Evolutionary conservation across 176 grass and related monocot species (phyloP).

Genomic region (Avena sativa): DNA sequence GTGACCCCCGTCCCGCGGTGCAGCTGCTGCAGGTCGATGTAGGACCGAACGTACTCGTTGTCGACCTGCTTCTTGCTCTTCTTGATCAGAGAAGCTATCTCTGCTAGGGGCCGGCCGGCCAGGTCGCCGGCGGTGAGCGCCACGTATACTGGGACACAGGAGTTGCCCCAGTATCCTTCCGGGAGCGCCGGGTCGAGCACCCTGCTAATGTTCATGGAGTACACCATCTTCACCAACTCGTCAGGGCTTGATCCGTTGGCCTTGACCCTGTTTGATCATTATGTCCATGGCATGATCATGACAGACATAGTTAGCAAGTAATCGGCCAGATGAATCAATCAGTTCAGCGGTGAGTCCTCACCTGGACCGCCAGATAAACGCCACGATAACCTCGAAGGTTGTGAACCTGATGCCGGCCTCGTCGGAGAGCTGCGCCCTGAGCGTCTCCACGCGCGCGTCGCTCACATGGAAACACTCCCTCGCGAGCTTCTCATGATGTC

Average conservation of each 20-base stretch:
- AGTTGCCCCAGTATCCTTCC: constrained; percentile 74
- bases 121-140: constrained; percentile 50
- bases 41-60: constrained; percentile 78
- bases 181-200: constrained; percentile 50
- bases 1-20: constrained; percentile 46
- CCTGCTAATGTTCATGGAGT: constrained; percentile 85
- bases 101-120: constrained; percentile 37
- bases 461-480: constrained; percentile 71
- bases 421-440: constrained; percentile 41
- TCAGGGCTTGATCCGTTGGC: constrained; percentile 26
- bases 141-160: constrained; percentile 76
- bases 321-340: too few relatives aligned
- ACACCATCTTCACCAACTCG: constrained; percentile 77
- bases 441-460: constrained; percentile 49
- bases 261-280: constrained; percentile 46
- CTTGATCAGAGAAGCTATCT: constrained; percentile 51
- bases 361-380: constrained; percentile 80
- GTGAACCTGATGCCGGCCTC: constrained; percentile 61
- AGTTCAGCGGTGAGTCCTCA: constrained; percentile 1
- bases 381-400: constrained; percentile 64
- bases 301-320: too few relatives aligned
- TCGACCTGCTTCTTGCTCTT: constrained; percentile 59
- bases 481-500: neutral
- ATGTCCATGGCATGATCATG: too few relatives aligned
- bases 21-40: constrained; percentile 68